Evolutionary conservation across 257 asterid genomes (phyloP).

Genomic region (Rehmannia glutinosa): DNA sequence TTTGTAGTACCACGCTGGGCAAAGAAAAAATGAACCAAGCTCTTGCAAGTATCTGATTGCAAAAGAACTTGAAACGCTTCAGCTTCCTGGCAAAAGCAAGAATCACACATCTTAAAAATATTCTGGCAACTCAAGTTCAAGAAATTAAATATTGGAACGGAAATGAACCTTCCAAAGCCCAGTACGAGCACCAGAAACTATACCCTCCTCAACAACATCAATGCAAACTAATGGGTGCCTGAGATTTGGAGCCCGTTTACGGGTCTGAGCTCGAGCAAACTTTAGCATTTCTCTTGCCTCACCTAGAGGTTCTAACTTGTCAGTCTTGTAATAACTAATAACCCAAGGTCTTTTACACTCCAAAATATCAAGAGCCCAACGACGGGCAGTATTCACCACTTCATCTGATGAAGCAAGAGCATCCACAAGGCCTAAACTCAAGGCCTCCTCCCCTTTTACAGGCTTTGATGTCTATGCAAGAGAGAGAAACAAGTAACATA

Average conservation of each 20-base stretch:
- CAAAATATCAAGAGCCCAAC: slow-evolving; percentile 85
- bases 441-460: slow-evolving; percentile 88
- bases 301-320: slow-evolving; percentile 73
- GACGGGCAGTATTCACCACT: slow-evolving; percentile 67
- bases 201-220: slow-evolving; percentile 91
- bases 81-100: slow-evolving; percentile 66
- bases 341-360: slow-evolving; percentile 79
- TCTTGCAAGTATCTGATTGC: slow-evolving; percentile 78
- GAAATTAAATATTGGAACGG: slow-evolving; percentile 6
- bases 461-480: slow-evolving; percentile 71
- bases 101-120: not conserved
- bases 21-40: slow-evolving; percentile 92
- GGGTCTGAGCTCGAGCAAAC: slow-evolving; percentile 87
- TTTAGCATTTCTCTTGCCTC: slow-evolving; percentile 90
- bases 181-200: slow-evolving; percentile 77
- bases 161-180: slow-evolving; percentile 80
- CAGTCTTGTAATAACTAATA: slow-evolving; percentile 69
- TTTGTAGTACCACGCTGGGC: slow-evolving; percentile 92
- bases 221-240: slow-evolving; percentile 80
- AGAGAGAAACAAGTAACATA: slow-evolving; percentile 10
- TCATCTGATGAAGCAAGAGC: slow-evolving; percentile 68
- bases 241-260: slow-evolving; percentile 84
- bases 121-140: not conserved
- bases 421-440: slow-evolving; percentile 88
- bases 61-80: slow-evolving; percentile 72